A percentile compares a stretch with the other conserved stretches of the same genome.
Conservation (phyloP, 805 yeast species). For the Lipomyces mesembrius region DNA sequence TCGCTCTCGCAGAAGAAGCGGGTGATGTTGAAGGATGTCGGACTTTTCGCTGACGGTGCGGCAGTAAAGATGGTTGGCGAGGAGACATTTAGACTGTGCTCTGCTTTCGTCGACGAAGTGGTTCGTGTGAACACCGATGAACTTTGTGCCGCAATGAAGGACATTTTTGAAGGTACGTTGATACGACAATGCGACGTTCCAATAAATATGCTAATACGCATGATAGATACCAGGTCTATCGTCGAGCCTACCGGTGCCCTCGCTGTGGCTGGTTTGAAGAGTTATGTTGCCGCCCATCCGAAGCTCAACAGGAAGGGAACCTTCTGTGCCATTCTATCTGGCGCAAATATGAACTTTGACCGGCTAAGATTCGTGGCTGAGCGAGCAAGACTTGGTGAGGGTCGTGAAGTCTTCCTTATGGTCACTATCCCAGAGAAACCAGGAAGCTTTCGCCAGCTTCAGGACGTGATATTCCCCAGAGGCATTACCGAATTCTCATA, state of each 20-base stretch:
- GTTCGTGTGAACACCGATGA: constrained; percentile 88
- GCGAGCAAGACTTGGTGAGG: constrained; percentile 98
- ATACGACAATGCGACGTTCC: background rate
- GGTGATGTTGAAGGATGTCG: constrained; percentile 69
- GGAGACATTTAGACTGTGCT: constrained; percentile 84
- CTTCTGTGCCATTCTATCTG: constrained; percentile 85
- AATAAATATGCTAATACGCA: constrained; percentile 3
- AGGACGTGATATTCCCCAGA: constrained; percentile 80
- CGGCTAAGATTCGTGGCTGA: constrained; percentile 94
- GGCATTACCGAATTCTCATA: constrained; percentile 93
- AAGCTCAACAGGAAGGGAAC: constrained; percentile 70
- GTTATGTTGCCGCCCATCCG: constrained; percentile 70
- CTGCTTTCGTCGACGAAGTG: constrained; percentile 84
- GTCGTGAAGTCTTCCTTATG: constrained; percentile 89
- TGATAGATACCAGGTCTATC: constrained; percentile 78
- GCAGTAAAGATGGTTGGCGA: constrained; percentile 90
- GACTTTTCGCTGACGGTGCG: constrained; percentile 98
- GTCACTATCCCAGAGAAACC: constrained; percentile 92
- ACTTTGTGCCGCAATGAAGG: constrained; percentile 95
- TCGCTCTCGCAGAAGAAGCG: constrained; percentile 63
- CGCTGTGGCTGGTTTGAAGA: constrained; percentile 91
- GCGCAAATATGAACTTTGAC: constrained; percentile 98
- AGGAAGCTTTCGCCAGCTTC: constrained; percentile 83
- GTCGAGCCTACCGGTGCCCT: constrained; percentile 98
- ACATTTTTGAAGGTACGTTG: constrained; percentile 67